Percentiles rank a stretch among this genome's conserved stretches.
Evolutionary conservation across 768 basidiomycete genomes (phyloP).

Genomic region (Candolleomyces eurysporus): DNA sequence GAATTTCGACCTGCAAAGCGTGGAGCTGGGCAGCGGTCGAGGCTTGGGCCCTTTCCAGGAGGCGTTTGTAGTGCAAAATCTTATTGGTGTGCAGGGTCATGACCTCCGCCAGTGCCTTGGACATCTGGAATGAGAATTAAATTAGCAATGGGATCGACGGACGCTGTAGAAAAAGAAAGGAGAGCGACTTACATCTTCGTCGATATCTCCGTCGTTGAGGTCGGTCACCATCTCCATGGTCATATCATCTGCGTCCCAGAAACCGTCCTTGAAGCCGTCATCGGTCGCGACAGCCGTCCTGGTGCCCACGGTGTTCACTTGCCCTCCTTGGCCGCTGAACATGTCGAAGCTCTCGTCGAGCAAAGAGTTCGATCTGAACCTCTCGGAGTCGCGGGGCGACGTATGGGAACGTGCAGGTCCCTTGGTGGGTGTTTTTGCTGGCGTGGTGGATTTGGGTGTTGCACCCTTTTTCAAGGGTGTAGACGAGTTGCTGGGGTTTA

Average conservation of each 20-base stretch:
- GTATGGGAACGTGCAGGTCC: constrained; percentile 6
- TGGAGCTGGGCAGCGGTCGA: constrained; percentile 80
- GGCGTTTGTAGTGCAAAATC: constrained; percentile 71
- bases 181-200: constrained; percentile 60
- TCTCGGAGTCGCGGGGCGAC: constrained; percentile 10
- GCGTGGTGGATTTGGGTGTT: constrained; percentile 19
- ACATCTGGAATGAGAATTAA: constrained; percentile 27
- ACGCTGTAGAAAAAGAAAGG: constrained; percentile 3
- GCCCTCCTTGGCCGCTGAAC: constrained; percentile 10
- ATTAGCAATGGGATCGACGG: constrained; percentile 6
- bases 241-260: constrained; percentile 53
- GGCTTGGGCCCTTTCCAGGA: constrained; percentile 79
- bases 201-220: constrained; percentile 52
- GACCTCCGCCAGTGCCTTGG: constrained; percentile 35
- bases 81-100: constrained; percentile 49
- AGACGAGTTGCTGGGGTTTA: background rate
- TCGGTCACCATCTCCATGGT: constrained; percentile 76
- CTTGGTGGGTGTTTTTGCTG: constrained; percentile 10
- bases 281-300: constrained; percentile 26
- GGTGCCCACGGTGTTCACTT: constrained; percentile 22
- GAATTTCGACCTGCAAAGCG: constrained; percentile 79
- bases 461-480: constrained; percentile 16
- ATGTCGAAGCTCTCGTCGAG: constrained; percentile 11
- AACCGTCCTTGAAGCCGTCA: constrained; percentile 28
- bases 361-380: constrained; percentile 8